A percentile compares a stretch with the other conserved stretches of the same genome.
These are phyloP conservation scores for Dryas integrifolia DNA, from an alignment of 331 rosid species.

Conservation along the genomic window DNA sequence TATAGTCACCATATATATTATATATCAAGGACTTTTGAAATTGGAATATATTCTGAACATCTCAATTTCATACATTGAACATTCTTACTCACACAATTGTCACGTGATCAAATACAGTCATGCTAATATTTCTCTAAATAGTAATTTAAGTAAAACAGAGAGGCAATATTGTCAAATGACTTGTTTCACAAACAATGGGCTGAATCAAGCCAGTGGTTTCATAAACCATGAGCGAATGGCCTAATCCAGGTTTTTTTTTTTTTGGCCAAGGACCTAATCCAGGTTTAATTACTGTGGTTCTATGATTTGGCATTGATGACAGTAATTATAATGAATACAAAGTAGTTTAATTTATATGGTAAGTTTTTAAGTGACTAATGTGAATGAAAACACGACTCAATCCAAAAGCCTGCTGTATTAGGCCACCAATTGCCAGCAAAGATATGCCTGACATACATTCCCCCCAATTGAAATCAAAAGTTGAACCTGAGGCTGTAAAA, in stretches of 20 bases:
- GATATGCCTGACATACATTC: not conserved
- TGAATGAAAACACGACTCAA: not conserved
- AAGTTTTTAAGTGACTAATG: not conserved
- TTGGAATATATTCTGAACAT: too few relatives aligned
- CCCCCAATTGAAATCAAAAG: not conserved
- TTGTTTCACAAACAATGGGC: not conserved
- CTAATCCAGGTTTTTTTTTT: not conserved
- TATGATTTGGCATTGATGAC: not conserved
- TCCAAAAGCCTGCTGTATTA: not conserved
- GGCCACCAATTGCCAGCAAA: conserved; percentile 3
- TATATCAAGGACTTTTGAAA: too few relatives aligned
- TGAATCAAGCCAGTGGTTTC: not conserved
- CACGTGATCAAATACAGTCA: not conserved
- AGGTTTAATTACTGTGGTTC: not conserved
- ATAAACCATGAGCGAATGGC: not conserved
- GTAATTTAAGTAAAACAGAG: conserved; percentile 2
- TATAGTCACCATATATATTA: too few relatives aligned
- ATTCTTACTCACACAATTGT: not conserved
- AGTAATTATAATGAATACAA: not conserved
- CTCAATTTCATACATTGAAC: not conserved
- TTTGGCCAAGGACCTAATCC: not conserved
- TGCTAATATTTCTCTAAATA: not conserved
- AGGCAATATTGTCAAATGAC: not conserved
- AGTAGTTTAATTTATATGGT: not conserved
- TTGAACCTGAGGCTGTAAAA: not conserved